Evolutionary conservation across 2,329 filamentous ascomycete species (phyloP), one percentile per base, ranked within the genome.

Genomic region (Aspergillaceae sp.): DNA sequence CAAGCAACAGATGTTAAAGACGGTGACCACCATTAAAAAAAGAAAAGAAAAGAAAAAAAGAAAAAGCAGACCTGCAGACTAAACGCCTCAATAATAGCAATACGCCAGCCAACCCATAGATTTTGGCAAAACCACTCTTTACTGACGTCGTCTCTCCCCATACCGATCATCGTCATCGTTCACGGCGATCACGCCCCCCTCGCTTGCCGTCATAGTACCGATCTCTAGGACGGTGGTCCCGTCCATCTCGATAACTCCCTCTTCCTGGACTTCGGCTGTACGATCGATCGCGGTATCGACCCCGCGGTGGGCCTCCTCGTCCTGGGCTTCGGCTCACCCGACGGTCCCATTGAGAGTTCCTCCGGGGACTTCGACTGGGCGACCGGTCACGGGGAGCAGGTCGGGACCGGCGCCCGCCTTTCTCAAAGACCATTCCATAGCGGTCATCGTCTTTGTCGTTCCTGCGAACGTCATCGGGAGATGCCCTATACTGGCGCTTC

Each of bases 401-500:
- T 42, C 48, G 44, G 19, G 19, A 19, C 30, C 48, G 40, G 26
- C 56, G 49, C 42, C 54, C 59, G 30, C 53, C 59, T 45, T 38
- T 82, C 49, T 87, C 84, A 62, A 94, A 87, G 0, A 95, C 82
- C 80, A 94, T 89, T 45, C 79, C 77, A 61, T 94, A 94, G 27
- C 36, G 36, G 27, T 75, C 72, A 43, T 76, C 71, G 45, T 69
- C 69, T 11, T 74, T 71, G 43, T 19, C 19, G 19, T 77, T 71
- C 46, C 67, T 68, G 29, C 55, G 56, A 27, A 59, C 56, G 46
- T 68, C 64, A 10, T 75, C 72, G 26, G 79, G 78, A 33, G 83
- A 77, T n/a, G 80, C 79, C 50, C 87, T 79, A 63, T 97, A 98
- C 58, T 97, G 92, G 47, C 86, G 80, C 69, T 87, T 86, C 74